These are phyloP conservation scores for Diaporthe citri DNA, from an alignment of 2,329 filamentous ascomycete genomes.

Conservation along the genomic window DNA sequence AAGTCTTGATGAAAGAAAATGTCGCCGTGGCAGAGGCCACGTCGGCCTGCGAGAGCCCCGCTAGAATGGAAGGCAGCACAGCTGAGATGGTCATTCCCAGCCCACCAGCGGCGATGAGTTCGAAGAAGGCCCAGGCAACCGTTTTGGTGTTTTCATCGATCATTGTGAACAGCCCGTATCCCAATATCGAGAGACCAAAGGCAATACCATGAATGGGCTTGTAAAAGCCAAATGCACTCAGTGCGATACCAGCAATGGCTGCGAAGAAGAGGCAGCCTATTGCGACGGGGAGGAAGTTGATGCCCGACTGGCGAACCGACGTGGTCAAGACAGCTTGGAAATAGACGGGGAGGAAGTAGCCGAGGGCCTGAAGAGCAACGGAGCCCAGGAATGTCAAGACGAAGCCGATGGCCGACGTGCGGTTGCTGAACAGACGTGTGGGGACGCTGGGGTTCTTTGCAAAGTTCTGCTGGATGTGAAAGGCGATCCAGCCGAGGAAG, in stretches of 20 bases:
- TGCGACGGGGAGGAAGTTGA: slow-evolving; percentile 42
- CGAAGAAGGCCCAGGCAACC: neutral
- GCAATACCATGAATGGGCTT: neutral
- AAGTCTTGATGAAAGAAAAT: slow-evolving; percentile 52
- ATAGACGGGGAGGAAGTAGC: slow-evolving; percentile 57
- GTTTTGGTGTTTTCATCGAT: neutral
- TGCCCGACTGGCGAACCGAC: slow-evolving; percentile 46
- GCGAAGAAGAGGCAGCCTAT: neutral
- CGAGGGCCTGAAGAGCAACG: slow-evolving; percentile 50
- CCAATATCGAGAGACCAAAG: neutral
- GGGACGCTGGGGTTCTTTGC: slow-evolving; percentile 54
- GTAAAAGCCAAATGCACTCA: neutral
- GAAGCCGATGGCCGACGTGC: slow-evolving; percentile 50
- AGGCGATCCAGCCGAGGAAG: neutral
- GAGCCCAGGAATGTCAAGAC: slow-evolving; percentile 52
- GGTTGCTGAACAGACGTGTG: slow-evolving; percentile 57
- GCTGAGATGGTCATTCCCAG: slow-evolving; percentile 49
- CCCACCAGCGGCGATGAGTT: neutral
- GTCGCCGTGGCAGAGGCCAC: slow-evolving; percentile 48
- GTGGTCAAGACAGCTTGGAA: slow-evolving; percentile 54
- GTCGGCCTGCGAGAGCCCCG: slow-evolving; percentile 44
- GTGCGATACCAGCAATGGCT: slow-evolving; percentile 17
- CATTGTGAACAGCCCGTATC: neutral
- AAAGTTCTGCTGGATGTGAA: slow-evolving; percentile 1
- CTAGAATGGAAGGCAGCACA: slow-evolving; percentile 53